These are phyloP conservation scores for Botrytis fabae DNA, from an alignment of 2,329 filamentous ascomycete species.

Conservation along the genomic window DNA sequence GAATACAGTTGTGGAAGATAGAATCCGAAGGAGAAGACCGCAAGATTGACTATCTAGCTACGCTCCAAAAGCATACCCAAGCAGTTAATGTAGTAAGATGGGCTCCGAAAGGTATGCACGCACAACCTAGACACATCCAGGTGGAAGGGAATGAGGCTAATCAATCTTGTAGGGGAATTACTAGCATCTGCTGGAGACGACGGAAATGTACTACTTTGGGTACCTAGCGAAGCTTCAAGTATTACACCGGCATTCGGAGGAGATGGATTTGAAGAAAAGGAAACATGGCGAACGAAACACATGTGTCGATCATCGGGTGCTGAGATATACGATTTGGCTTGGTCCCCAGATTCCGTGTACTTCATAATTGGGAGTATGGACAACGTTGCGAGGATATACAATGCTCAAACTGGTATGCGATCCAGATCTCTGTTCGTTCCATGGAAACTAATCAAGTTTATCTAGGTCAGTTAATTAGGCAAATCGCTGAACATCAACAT, in stretches of 20 bases:
- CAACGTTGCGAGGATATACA: constrained; percentile 96
- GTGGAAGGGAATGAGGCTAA: neutral
- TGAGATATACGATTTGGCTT: constrained; percentile 97
- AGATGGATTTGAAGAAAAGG: constrained; percentile 87
- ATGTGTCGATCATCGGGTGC: constrained; percentile 95
- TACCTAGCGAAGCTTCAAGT: constrained; percentile 72
- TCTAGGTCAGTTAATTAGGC: constrained; percentile 69
- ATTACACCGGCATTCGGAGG: constrained; percentile 70
- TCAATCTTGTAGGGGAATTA: constrained; percentile 67
- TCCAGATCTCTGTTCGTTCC: neutral
- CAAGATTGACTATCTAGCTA: constrained; percentile 88
- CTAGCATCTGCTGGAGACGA: constrained; percentile 95
- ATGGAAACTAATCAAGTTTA: constrained; percentile 26
- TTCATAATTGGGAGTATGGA: constrained; percentile 99
- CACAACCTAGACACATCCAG: neutral
- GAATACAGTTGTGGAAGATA: constrained; percentile 79
- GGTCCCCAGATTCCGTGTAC: constrained; percentile 95
- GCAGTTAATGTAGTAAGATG: constrained; percentile 98
- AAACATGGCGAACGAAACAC: constrained; percentile 94
- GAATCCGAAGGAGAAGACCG: constrained; percentile 81
- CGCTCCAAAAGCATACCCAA: constrained; percentile 89
- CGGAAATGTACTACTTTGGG: constrained; percentile 95
- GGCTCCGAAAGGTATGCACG: constrained; percentile 76
- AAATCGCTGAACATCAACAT: constrained; percentile 96
- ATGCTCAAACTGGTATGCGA: constrained; percentile 76